Evolutionary conservation across 1,284 basidiomycete species (phyloP).

Genomic region (Apiotrichum brassicae): DNA sequence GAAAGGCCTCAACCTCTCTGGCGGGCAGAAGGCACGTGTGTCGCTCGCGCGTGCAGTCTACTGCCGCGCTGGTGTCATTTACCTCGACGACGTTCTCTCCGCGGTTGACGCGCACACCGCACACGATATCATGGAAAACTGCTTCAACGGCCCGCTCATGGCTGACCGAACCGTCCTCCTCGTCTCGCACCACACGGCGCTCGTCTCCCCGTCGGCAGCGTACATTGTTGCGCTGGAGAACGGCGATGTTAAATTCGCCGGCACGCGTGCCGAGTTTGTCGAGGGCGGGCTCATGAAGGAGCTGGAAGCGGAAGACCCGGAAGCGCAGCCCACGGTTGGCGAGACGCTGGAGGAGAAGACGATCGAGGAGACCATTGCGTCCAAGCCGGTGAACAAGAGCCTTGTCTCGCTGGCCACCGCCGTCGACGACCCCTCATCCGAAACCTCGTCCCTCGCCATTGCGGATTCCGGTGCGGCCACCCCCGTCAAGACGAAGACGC

Average conservation of each 20-base stretch:
- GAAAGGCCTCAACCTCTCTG: conserved; percentile 69
- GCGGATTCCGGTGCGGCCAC: conserved; percentile 29
- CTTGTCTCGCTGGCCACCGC: conserved; percentile 20
- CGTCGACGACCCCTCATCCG: conserved; percentile 31
- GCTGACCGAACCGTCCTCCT: conserved; percentile 71
- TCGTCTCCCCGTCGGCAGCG: conserved; percentile 39
- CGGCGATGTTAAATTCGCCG: conserved; percentile 67
- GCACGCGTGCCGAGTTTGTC: conserved; percentile 62
- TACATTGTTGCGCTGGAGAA: conserved; percentile 69
- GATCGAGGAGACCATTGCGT: conserved; percentile 27
- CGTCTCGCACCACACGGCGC: conserved; percentile 69
- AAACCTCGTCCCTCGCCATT: conserved; percentile 39
- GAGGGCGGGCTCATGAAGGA: conserved; percentile 59
- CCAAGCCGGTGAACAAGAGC: conserved; percentile 37
- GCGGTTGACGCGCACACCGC: conserved; percentile 78
- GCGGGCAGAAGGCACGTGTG: conserved; percentile 90
- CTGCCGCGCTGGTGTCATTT: conserved; percentile 73
- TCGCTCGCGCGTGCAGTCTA: conserved; percentile 88
- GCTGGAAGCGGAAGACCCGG: conserved; percentile 57
- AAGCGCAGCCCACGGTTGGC: conserved; percentile 46
- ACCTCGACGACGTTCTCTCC: conserved; percentile 67
- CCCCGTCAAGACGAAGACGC: conserved; percentile 51
- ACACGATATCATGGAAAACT: conserved; percentile 72
- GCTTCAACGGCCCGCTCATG: conserved; percentile 77
- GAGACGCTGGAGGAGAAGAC: conserved; percentile 48